These are phyloP conservation scores for Secale cereale DNA, from an alignment of 176 grass and related monocot species.

Conservation along the genomic window DNA sequence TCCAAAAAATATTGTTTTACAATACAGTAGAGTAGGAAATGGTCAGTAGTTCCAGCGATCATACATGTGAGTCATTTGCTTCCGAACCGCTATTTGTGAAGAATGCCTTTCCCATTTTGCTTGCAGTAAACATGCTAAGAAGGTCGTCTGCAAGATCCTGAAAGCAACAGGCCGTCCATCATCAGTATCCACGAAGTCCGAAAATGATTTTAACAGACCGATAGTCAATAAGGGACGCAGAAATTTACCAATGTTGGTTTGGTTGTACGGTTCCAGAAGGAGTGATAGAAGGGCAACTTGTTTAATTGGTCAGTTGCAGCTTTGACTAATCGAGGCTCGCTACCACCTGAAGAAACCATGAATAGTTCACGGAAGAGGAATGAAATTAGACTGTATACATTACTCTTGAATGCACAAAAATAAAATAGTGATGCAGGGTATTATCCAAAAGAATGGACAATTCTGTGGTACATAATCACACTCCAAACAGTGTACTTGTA, in stretches of 20 bases:
- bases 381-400: neutral
- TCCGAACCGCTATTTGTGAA: constrained; percentile 99
- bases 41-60: neutral
- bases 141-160: constrained; percentile 91
- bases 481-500: neutral
- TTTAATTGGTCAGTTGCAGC: constrained; percentile 87
- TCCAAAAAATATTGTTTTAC: neutral
- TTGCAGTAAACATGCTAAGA: constrained; percentile 78
- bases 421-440: neutral
- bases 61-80: constrained; percentile 97
- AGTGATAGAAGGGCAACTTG: constrained; percentile 93
- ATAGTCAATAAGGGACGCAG: neutral
- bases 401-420: neutral
- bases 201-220: neutral
- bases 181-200: neutral
- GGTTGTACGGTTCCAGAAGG: constrained; percentile 97
- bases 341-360: constrained; percentile 72
- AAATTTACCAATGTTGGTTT: constrained; percentile 76
- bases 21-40: neutral
- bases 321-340: constrained; percentile 75
- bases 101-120: constrained; percentile 93
- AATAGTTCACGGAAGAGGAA: neutral
- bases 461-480: neutral
- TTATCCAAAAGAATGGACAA: neutral
- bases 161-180: constrained; percentile 18